Percentiles rank a stretch among this genome's conserved stretches.
Evolutionary conservation across 192 early-diverging fungal species (phyloP).

Genomic region (Gigaspora rosea): DNA sequence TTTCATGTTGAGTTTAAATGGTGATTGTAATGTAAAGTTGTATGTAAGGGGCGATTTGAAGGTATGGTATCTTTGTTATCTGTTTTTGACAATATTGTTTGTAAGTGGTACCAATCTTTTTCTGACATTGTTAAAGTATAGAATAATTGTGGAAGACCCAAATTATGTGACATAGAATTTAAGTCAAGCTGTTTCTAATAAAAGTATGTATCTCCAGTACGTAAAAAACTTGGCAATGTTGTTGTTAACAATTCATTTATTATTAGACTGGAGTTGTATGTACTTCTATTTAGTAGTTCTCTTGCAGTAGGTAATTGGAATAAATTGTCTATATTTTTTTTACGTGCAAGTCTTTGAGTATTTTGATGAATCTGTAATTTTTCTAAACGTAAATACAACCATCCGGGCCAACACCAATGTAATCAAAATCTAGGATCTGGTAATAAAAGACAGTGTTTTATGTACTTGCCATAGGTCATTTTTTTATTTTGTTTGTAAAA

Average conservation of each 20-base stretch:
- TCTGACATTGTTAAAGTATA: not conserved
- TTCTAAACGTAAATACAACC: not conserved
- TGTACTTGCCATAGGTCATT: slow-evolving; percentile 4
- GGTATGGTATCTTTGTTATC: not conserved
- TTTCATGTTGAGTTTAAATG: not conserved
- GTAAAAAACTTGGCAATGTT: not conserved
- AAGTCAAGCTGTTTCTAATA: not conserved
- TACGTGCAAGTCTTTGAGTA: not conserved
- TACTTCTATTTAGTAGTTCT: not conserved
- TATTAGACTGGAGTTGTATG: not conserved
- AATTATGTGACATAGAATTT: not conserved
- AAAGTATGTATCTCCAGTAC: slow-evolving; percentile 13
- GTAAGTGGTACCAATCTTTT: slow-evolving; percentile 6
- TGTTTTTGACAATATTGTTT: not conserved
- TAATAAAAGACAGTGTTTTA: not conserved
- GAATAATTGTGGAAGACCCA: not conserved
- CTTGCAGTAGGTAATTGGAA: not conserved
- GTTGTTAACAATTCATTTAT: slow-evolving; percentile 5
- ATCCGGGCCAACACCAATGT: no score
- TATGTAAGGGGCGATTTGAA: slow-evolving; percentile 10
- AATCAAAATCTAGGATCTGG: not conserved
- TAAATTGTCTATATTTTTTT: no score
- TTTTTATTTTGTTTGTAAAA: not conserved
- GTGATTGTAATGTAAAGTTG: not conserved
- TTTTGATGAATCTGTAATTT: slow-evolving; percentile 1